A percentile compares a stretch with the other conserved stretches of the same genome.
phyloP scores from a whole-genome alignment of 2,329 filamentous ascomycete species.

The Diaporthe australafricana region DNA sequence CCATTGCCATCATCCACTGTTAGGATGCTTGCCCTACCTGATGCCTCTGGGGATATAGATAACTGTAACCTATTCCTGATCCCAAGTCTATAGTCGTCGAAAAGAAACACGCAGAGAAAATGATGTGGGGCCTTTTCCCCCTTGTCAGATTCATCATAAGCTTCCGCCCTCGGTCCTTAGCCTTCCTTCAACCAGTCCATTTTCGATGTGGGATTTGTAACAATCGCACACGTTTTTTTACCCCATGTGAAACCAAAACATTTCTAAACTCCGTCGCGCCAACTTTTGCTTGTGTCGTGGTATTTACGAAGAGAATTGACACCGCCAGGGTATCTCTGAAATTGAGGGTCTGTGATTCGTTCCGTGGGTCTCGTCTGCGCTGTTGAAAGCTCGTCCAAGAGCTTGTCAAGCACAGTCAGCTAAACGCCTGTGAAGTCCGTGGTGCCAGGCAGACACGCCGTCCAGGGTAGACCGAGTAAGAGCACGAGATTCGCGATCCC shows the following conservation, averaged over 20 bases:
- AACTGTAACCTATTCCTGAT: conserved; percentile 36
- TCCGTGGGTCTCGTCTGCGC: not conserved
- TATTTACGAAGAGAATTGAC: conserved; percentile 36
- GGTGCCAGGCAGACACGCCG: not conserved
- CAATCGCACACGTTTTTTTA: conserved; percentile 5
- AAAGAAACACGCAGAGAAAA: conserved; percentile 3
- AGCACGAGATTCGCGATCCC: not conserved
- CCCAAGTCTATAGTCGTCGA: conserved; percentile 33
- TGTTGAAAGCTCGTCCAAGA: not conserved
- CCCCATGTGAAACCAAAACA: conserved; percentile 6
- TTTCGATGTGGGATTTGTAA: conserved; percentile 20
- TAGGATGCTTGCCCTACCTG: conserved; percentile 23
- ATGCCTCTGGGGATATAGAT: conserved; percentile 38
- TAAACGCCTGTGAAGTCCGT: not conserved
- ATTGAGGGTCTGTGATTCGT: conserved; percentile 22
- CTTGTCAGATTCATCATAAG: conserved; percentile 19
- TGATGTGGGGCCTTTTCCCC: not conserved
- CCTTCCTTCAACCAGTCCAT: conserved; percentile 15
- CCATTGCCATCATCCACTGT: conserved; percentile 26
- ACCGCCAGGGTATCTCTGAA: conserved; percentile 34
- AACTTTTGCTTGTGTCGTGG: conserved; percentile 35
- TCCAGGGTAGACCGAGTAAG: not conserved
- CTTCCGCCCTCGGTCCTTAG: not conserved
- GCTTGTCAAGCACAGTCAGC: not conserved
- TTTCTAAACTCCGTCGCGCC: conserved; percentile 37